Base-by-base conservation (phyloP, 1,284 basidiomycete genomes). In the Coniophora puteana region DNA sequence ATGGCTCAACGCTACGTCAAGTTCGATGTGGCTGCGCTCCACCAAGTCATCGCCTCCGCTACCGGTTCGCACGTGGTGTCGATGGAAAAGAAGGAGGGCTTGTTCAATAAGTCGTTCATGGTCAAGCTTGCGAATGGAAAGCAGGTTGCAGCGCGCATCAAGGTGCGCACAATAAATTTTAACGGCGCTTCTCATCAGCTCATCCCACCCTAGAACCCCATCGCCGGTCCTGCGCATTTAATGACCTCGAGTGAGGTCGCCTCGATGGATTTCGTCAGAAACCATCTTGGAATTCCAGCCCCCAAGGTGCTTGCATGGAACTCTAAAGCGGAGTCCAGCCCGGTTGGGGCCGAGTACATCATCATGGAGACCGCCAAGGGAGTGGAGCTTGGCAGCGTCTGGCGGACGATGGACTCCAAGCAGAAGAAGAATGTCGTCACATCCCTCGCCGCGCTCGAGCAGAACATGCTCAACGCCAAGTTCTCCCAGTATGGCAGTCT, bases 221-320 rank as follows among this genome's bases (percentile, higher is more conserved):
- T 58, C 17, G 53, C 57, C 11, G 61, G 54, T 11, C 59, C 62
- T 0, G 42, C 51, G 8, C 55, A 51, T 32, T 50, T 62, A 22
- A 49, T 51, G 24, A 64, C 57, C 4, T 53, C 55, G 3, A 63
- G 59, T 44, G 60, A 65, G 40, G 63, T 65, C 3, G 63, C 63
- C 4, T 65, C 61, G 0, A 56, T 65, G 55, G 54, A 62, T 40
- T 65, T 52, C 36, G 48, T 51, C 11, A 51, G 58, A 22, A 48
- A 42, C 18, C 36, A 45, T 16, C 53, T 63, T 4, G 38, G 41
- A 18, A 24, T 58, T 13, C 62, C 61, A 2, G 57, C 60, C 21
- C 64, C 64, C 8, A 48, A 50, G 25, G 52, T 66, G 8, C 43
- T 63, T 17, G 41, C 54, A 8, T 63, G 58, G 57, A 52, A 50